These are phyloP conservation scores for Fraxinus dipetala DNA, from an alignment of 305 asterid species.

Conservation along the genomic window DNA sequence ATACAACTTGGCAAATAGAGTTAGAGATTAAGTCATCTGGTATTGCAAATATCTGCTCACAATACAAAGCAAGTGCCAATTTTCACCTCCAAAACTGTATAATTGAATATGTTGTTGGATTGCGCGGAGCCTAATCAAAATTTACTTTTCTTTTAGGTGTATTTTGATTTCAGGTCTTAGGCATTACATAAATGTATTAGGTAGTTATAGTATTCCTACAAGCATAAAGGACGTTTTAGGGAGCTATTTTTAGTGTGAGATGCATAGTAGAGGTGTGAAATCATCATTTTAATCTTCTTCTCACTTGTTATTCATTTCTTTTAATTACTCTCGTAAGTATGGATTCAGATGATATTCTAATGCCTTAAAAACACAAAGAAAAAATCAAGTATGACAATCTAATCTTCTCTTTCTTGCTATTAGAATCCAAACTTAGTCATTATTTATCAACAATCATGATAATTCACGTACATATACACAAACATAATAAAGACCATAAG, in stretches of 20 bases:
- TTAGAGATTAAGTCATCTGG: neutral
- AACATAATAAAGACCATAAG: neutral
- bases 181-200: neutral
- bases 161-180: neutral
- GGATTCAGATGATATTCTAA: neutral
- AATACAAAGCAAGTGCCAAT: neutral
- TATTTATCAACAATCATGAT: neutral
- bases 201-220: neutral
- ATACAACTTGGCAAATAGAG: neutral
- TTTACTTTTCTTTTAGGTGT: neutral
- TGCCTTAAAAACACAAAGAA: neutral
- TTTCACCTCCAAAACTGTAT: conserved; percentile 3
- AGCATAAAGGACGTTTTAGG: neutral
- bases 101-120: neutral
- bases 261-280: neutral
- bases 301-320: neutral
- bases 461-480: neutral
- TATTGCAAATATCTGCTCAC: neutral
- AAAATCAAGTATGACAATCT: neutral
- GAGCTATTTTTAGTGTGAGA: neutral
- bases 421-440: neutral
- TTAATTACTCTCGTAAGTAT: neutral
- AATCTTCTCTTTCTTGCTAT: neutral
- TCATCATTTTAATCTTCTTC: neutral
- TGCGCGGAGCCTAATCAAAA: neutral